Conservation (phyloP, 2,329 filamentous ascomycete species). For the Diatrype stigma region DNA sequence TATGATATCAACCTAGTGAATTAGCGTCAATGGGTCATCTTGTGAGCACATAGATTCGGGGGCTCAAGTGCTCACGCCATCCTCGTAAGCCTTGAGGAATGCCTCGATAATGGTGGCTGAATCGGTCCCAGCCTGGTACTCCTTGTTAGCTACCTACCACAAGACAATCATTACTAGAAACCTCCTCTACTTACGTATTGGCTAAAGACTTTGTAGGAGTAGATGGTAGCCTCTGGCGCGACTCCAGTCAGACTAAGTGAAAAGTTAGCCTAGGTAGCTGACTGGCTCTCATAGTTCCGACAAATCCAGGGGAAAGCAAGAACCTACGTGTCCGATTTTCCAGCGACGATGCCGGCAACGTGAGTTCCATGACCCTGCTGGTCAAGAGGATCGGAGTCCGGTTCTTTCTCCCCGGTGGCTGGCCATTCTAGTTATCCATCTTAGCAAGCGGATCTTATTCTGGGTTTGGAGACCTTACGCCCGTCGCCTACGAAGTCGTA, state of each 20-base stretch:
- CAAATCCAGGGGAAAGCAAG: not conserved
- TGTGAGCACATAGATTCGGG: not conserved
- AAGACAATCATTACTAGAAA: not conserved
- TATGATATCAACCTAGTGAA: constrained; percentile 34
- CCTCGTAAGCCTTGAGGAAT: constrained; percentile 30
- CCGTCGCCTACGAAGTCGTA: constrained; percentile 14
- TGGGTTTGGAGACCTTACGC: constrained; percentile 10
- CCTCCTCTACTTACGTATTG: constrained; percentile 2
- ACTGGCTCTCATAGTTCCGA: too few species aligned
- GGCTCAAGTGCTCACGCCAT: constrained; percentile 19
- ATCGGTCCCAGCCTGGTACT: constrained; percentile 14
- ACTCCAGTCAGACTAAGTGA: constrained; percentile 25
- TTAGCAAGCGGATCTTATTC: not conserved
- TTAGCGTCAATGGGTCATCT: not conserved
- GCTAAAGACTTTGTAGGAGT: constrained; percentile 25
- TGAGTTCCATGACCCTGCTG: constrained; percentile 25
- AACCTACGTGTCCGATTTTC: constrained; percentile 15
- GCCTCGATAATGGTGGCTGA: constrained; percentile 30
- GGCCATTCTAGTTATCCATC: constrained; percentile 6
- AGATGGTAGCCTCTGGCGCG: constrained; percentile 23
- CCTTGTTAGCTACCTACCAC: not conserved
- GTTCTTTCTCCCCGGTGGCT: constrained; percentile 6
- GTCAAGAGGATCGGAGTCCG: constrained; percentile 22
- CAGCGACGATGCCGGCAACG: constrained; percentile 28
- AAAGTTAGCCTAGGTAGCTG: too few species aligned